A percentile compares a stretch with the other conserved stretches of the same genome.
phyloP scores from a whole-genome alignment of 495 filamentous ascomycete species.

The Daldinia bambusicola region DNA sequence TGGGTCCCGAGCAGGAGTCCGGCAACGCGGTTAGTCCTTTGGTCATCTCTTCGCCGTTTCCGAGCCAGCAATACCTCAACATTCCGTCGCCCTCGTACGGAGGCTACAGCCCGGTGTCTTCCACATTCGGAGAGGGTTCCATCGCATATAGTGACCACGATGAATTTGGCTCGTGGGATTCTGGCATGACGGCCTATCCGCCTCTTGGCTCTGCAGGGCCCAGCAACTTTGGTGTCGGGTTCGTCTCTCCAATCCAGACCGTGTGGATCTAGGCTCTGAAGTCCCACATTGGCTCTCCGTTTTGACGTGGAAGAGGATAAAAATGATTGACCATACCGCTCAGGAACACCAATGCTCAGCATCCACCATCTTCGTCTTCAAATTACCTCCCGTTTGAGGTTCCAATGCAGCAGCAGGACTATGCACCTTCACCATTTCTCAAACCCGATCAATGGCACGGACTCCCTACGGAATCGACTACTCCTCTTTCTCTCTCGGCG shows the following conservation, averaged over 20 bases:
- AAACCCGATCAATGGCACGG: conserved; percentile 50
- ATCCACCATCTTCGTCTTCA: conserved; percentile 46
- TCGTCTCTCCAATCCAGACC: conserved; percentile 64
- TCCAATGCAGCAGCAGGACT: conserved; percentile 36
- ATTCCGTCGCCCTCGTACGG: conserved; percentile 66
- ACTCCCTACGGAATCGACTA: conserved; percentile 52
- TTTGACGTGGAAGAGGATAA: conserved; percentile 48
- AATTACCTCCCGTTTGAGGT: conserved; percentile 51
- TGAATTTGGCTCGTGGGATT: conserved; percentile 56
- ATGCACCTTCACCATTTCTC: conserved; percentile 53
- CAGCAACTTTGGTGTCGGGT: conserved; percentile 64
- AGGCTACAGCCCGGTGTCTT: conserved; percentile 65
- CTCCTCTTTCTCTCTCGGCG: conserved; percentile 42
- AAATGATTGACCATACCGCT: conserved; percentile 60
- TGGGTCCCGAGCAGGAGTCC: conserved; percentile 51
- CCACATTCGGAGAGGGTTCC: conserved; percentile 62
- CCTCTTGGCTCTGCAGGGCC: conserved; percentile 51
- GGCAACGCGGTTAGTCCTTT: conserved; percentile 59
- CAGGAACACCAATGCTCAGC: conserved; percentile 56
- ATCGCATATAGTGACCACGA: conserved; percentile 65
- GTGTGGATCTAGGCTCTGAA: conserved; percentile 61
- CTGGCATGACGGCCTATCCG: conserved; percentile 51
- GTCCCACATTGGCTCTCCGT: conserved; percentile 50
- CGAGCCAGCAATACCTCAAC: conserved; percentile 62
- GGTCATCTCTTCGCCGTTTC: conserved; percentile 60